Percentiles rank a stretch among this genome's conserved stretches.
phyloP scores from a whole-genome alignment of 177 flowering plant genomes.

The Vitis hybrid region DNA sequence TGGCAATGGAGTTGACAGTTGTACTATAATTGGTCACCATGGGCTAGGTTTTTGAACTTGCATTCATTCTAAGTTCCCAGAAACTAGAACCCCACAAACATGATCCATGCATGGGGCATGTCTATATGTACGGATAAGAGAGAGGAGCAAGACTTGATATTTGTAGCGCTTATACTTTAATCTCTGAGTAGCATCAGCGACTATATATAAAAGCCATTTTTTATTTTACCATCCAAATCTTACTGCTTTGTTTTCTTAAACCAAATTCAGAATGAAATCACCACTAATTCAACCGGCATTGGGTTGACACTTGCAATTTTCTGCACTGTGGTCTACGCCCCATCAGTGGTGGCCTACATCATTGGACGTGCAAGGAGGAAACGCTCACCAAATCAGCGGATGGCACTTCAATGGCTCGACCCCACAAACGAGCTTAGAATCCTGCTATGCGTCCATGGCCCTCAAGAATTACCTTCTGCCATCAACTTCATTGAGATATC shows the following conservation, averaged over 20 bases:
- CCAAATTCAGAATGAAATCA: slow-evolving; percentile 20
- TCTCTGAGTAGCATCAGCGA: too few relatives aligned
- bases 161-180: too few relatives aligned
- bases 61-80: too few relatives aligned
- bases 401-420: slow-evolving; percentile 56
- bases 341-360: slow-evolving; percentile 39
- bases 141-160: too few relatives aligned
- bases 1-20: too few relatives aligned
- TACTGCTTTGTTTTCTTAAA: background rate
- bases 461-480: slow-evolving; percentile 40
- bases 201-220: too few relatives aligned
- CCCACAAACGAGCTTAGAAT: slow-evolving; percentile 53
- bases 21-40: too few relatives aligned
- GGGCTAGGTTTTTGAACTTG: too few relatives aligned
- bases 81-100: too few relatives aligned
- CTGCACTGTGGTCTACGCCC: slow-evolving; percentile 39
- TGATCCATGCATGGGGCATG: too few relatives aligned
- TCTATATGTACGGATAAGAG: too few relatives aligned
- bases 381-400: slow-evolving; percentile 33
- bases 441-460: slow-evolving; percentile 51
- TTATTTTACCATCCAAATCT: too few relatives aligned
- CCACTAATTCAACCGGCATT: slow-evolving; percentile 24
- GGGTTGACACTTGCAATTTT: slow-evolving; percentile 31
- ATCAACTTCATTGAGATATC: slow-evolving; percentile 67
- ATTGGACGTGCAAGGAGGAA: slow-evolving; percentile 47